Conservation (phyloP, 2,329 filamentous ascomycete genomes). For the Claviceps sorghi region DNA sequence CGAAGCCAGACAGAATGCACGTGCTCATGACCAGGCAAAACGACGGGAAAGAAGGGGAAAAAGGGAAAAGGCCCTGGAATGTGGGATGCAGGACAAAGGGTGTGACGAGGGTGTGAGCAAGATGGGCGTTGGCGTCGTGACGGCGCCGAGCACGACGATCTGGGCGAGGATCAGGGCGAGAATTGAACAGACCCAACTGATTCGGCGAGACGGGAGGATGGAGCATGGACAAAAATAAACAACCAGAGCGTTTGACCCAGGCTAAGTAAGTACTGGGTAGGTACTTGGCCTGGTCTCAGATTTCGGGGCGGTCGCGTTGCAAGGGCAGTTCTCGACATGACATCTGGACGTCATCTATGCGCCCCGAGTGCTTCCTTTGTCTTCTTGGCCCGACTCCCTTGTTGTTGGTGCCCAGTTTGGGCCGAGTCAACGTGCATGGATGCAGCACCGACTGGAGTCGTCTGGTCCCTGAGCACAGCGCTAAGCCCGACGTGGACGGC, state of each 20-base stretch:
- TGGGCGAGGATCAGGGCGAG: not conserved
- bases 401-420: constrained; percentile 1
- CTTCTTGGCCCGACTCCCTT: not conserved
- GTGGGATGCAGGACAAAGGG: not conserved
- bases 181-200: not conserved
- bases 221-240: not conserved
- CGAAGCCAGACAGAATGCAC: constrained; percentile 7
- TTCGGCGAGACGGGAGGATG: not conserved
- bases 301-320: not conserved
- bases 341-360: constrained; percentile 3
- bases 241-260: not conserved
- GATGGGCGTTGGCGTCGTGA: not conserved
- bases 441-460: not conserved
- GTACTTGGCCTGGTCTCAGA: not conserved
- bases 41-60: not conserved
- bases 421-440: not conserved
- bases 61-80: not conserved
- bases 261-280: not conserved
- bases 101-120: not conserved
- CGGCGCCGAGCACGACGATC: not conserved
- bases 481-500: not conserved
- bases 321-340: constrained; percentile 1
- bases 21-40: constrained; percentile 4
- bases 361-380: not conserved
- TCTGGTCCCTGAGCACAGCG: not conserved